Evolutionary conservation across 2,329 filamentous ascomycete species (phyloP), one percentile per base, ranked within the genome.

Genomic region (Cladophialophora bantiana): DNA sequence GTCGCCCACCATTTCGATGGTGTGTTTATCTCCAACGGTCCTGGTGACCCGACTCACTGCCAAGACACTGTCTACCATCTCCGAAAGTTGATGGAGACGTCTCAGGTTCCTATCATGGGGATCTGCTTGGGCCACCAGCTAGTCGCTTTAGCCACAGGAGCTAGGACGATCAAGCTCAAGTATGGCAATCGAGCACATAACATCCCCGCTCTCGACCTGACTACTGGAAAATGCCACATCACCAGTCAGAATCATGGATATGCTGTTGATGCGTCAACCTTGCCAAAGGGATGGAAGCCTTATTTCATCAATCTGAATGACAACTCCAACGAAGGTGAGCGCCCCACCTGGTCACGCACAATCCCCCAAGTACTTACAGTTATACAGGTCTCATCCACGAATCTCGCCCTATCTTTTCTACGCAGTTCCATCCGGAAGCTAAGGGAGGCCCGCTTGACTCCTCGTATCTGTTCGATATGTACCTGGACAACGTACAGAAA

Each of bases 231-330:
- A 80, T 98, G 95, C 88, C 94, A 98, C 84, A 98, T 98, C 80
- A 98, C 94, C 66, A 94, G 90, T 79, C 95, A 99, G 85, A 98
- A 98, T 84, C 95, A 98, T 82, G 95, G 95, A 70, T 99, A 98
- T 76, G 95, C 94, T 52, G 92, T 99, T 67, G 94, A 98, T 76
- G 87, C 91, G 5, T 85, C 86, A 67, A 97, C 93, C 10, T 85
- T 99, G 48, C 88, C 92, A 62, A 84, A 82, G 63, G 93, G 97
- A 42, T 99, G 93, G 89, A 95, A 94, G 85, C 94, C 97, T 80
- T 98, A 96, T 86, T 99, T 98, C 78, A 90, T 96, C 80, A 98
- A 99, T 85, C 85, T 98, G 72, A 99, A 98, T 81, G 95, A 99
- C 77, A 92, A 93, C 69, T 94, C 91, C 80, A 99, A 99, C 80